phyloP scores from a whole-genome alignment of 805 yeast species.

The Wickerhamiella alocasiicola region DNA sequence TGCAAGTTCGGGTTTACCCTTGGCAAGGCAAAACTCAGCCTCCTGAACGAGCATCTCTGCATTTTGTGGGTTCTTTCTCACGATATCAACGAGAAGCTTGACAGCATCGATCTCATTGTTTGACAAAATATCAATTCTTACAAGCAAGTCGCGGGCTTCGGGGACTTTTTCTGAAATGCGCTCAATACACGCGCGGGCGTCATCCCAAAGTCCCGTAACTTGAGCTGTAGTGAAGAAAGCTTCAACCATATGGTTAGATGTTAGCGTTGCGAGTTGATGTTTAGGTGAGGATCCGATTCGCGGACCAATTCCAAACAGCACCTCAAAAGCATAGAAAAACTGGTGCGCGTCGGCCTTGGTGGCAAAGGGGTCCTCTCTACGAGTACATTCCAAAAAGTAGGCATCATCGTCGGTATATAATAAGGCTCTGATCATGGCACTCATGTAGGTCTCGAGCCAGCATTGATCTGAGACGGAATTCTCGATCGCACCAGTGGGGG shows the following conservation, averaged over 20 bases:
- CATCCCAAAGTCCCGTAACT: constrained; percentile 50
- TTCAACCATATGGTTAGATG: constrained; percentile 60
- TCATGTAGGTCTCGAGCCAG: constrained; percentile 42
- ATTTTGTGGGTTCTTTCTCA: constrained; percentile 38
- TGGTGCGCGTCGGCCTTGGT: constrained; percentile 35
- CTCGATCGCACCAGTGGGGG: constrained; percentile 30
- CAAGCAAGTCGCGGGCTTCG: constrained; percentile 38
- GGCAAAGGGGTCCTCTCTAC: constrained; percentile 66
- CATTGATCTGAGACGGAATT: constrained; percentile 25
- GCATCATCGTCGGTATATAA: constrained; percentile 70
- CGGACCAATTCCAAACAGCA: constrained; percentile 52
- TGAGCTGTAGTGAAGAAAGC: constrained; percentile 54
- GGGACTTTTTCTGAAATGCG: constrained; percentile 42
- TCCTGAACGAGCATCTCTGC: constrained; percentile 50
- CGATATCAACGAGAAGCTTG: constrained; percentile 30
- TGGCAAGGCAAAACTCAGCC: constrained; percentile 47
- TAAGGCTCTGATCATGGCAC: constrained; percentile 64
- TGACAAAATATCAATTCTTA: constrained; percentile 31
- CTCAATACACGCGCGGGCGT: constrained; percentile 47
- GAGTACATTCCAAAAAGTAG: constrained; percentile 67
- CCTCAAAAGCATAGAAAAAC: constrained; percentile 55
- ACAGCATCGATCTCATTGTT: constrained; percentile 41
- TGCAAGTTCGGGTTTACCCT: constrained; percentile 44
- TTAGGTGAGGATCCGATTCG: constrained; percentile 56
- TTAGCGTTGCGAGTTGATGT: constrained; percentile 52